Evolutionary conservation across 805 yeast genomes (phyloP).

Genomic region (Yarrowia hollandica): DNA sequence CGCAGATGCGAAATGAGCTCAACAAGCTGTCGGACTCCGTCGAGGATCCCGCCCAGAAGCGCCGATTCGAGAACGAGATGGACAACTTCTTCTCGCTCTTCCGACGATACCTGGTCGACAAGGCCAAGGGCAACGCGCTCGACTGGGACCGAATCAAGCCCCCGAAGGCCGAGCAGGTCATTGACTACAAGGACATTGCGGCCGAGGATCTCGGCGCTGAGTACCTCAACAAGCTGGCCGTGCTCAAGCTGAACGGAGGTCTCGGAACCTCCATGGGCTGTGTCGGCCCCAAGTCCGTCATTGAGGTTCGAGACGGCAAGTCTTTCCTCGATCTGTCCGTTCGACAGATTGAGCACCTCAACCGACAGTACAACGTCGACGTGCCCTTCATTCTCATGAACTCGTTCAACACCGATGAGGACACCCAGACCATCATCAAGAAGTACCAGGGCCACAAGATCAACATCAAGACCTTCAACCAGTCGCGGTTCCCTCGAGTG

Average conservation of each 20-base stretch:
- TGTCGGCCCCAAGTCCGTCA: slow-evolving; percentile 97
- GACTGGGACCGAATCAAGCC: slow-evolving; percentile 97
- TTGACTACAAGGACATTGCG: slow-evolving; percentile 65
- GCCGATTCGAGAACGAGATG: slow-evolving; percentile 82
- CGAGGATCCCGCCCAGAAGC: slow-evolving; percentile 45
- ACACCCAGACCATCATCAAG: slow-evolving; percentile 91
- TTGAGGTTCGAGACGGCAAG: slow-evolving; percentile 98
- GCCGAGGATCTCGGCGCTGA: slow-evolving; percentile 44
- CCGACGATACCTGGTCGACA: slow-evolving; percentile 87
- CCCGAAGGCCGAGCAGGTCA: slow-evolving; percentile 86
- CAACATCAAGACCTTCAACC: slow-evolving; percentile 93
- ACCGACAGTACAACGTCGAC: slow-evolving; percentile 84
- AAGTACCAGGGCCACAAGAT: slow-evolving; percentile 96
- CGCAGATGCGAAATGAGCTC: slow-evolving; percentile 95
- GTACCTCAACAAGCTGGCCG: slow-evolving; percentile 82
- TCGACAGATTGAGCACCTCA: slow-evolving; percentile 93
- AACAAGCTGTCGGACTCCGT: slow-evolving; percentile 87
- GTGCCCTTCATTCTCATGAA: slow-evolving; percentile 97
- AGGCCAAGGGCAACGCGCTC: slow-evolving; percentile 78
- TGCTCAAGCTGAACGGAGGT: slow-evolving; percentile 95
- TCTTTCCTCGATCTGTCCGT: slow-evolving; percentile 93
- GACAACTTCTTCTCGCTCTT: slow-evolving; percentile 91
- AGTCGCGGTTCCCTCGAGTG: slow-evolving; percentile 96
- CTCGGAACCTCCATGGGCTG: slow-evolving; percentile 99
- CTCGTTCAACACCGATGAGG: slow-evolving; percentile 96